These are phyloP conservation scores for Brachypodium distachyon DNA, from an alignment of 202 grass and related monocot genomes.

Conservation along the genomic window DNA sequence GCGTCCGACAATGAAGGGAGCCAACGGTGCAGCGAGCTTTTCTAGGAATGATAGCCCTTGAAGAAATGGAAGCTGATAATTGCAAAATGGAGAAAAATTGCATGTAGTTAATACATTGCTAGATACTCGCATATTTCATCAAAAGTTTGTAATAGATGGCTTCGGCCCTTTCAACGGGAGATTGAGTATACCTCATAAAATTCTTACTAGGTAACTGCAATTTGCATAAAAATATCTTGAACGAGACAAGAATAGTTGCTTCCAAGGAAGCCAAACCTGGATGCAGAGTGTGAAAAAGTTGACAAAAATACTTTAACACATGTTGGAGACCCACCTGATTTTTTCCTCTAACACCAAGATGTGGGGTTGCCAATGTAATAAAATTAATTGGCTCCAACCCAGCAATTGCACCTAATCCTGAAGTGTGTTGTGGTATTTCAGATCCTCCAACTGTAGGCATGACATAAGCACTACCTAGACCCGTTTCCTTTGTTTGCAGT, in stretches of 20 bases:
- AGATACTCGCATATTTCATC: background rate
- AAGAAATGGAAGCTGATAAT: conserved; percentile 82
- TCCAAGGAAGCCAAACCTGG: background rate
- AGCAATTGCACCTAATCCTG: conserved; percentile 43
- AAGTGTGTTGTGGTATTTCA: conserved; percentile 1
- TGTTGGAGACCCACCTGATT: conserved; percentile 50
- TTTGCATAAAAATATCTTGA: background rate
- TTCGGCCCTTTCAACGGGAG: background rate
- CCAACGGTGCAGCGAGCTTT: conserved; percentile 70
- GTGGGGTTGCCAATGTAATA: conserved; percentile 89
- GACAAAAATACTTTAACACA: background rate
- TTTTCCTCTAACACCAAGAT: conserved; percentile 93
- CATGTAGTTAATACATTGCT: background rate
- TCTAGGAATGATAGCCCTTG: conserved; percentile 71
- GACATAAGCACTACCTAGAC: background rate
- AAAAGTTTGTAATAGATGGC: background rate
- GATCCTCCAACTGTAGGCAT: background rate
- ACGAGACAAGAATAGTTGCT: background rate
- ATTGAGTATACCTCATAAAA: background rate
- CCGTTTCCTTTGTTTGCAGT: conserved; percentile 8
- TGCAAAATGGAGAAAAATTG: background rate
- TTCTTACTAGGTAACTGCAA: background rate
- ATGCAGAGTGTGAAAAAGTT: background rate
- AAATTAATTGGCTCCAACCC: conserved; percentile 79
- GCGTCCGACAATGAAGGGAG: conserved; percentile 57